These are phyloP conservation scores for Rhizophagus prolifer DNA, from an alignment of 192 early-diverging fungal genomes.

Conservation along the genomic window DNA sequence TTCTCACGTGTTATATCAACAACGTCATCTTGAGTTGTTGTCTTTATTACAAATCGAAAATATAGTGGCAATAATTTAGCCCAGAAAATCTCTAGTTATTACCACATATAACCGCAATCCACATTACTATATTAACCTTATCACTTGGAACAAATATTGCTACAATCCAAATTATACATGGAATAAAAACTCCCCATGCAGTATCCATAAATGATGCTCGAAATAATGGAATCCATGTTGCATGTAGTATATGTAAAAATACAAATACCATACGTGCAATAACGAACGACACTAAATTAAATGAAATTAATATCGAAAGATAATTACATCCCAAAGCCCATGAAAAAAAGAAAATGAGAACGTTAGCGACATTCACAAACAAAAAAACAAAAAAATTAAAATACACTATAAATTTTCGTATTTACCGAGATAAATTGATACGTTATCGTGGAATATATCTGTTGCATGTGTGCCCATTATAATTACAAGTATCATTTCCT, in stretches of 20 bases:
- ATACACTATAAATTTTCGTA: background rate
- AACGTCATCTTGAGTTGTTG: background rate
- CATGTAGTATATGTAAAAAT: background rate
- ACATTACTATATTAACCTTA: background rate
- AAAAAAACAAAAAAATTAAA: too few relatives aligned
- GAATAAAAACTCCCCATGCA: slow-evolving; percentile 27
- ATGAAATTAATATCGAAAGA: too few relatives aligned
- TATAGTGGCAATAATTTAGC: background rate
- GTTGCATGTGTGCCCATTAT: slow-evolving; percentile 26
- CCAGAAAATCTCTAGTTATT: background rate
- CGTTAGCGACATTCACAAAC: too few relatives aligned
- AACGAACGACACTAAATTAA: slow-evolving; percentile 13
- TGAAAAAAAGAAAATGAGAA: too few relatives aligned
- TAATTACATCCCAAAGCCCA: too few relatives aligned
- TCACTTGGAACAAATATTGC: background rate
- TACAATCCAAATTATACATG: slow-evolving; percentile 11
- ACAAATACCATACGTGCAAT: slow-evolving; percentile 2
- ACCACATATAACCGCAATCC: too few relatives aligned
- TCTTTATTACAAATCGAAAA: background rate
- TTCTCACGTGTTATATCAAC: background rate
- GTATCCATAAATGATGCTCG: background rate
- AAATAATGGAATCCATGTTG: slow-evolving; percentile 20
- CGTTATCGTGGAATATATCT: background rate
- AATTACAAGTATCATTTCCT: slow-evolving; percentile 30
- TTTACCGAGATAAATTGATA: background rate